Base-by-base conservation (phyloP, 1,139 yeast genomes). In the Magnusiomyces paraingens region DNA sequence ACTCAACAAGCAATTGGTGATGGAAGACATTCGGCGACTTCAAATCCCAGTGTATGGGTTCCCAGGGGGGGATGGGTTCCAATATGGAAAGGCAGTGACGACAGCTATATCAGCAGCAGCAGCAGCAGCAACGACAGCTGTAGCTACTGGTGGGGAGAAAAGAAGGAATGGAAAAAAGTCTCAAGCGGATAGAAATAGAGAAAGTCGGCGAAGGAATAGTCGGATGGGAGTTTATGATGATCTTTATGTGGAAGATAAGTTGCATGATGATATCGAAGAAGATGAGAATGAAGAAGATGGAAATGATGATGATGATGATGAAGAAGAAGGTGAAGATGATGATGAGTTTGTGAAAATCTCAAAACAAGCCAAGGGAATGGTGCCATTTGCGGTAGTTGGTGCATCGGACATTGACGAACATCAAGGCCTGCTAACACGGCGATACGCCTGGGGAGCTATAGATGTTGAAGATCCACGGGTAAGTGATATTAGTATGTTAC, bases 371-470 rank as follows among this genome's bases (percentile, higher is more conserved):
- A 59, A 86, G 89, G 67, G 80, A 83, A 57, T 85, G 57, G 76
- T 90, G 62, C 99, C 99, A 32, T 91, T 93, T 73, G 93, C 98
- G 2, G 76, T 91, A 43, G 82, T 93, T 64, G 86, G 96, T 10
- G 85, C 95, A 20, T 58, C 67, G 22, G 62, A 60, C 43, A 52
- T 78, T 61, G 84, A 87, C 50, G 79, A 84, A 58, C 20, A 32
- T 17, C 57, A 53, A 39, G 56, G 61, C n/a, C 53, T 62, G 40
- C 61, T 59, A 49, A 95, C 87, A 12, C 82, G 99, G 70, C 81
- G 83, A 67, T 91, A 90, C 68, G 95, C 96, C 26, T 91, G 97
- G 97, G 98, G 99, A 2, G 70, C 81, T 51, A 83, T 93, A 50
- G 95, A 91, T 67, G 87, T 93, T 52, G 88, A 87, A 64, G 93